Base-by-base conservation (phyloP, 1,284 basidiomycete genomes). In the Cutaneotrichosporon dermatis region DNA sequence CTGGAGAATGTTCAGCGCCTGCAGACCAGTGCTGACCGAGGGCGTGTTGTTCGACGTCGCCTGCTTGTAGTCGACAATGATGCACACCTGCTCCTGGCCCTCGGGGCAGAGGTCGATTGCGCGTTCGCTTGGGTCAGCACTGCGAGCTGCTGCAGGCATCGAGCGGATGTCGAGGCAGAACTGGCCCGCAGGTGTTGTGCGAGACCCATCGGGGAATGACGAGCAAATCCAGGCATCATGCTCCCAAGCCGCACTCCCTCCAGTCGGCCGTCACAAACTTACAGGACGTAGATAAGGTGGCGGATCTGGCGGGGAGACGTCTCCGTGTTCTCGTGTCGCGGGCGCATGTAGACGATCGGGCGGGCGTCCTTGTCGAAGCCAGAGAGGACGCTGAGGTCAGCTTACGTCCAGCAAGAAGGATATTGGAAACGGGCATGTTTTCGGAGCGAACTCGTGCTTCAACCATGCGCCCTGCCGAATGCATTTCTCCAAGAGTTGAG, bases 71-170 rank as follows among this genome's bases (percentile, higher is more conserved):
- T 92, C 90, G 40, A 92, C 88, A 46, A 92, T 80, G 71, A 92
- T 90, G 46, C 87, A 84, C 15, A 91, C 80, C 13, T 87, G 86
- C 70, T 91, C 89, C 72, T 90, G 88, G 9, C 87, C 87, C 0
- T 83, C 84, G 0, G 90, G 89, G 86, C 89, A 89, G 55, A 92
- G 75, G 72, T 92, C 90, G 71, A 89, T 89, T 1, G 89, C 89
- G 34, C 90, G 86, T 76, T 92, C 90, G 60, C 89, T 90, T 45
- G 10, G 0, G 60, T 55, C 52, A 58, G 52, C 16, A 5, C 10
- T 9, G 40, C 40, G 40, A 41, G 40, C 25, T 25, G 25, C 25
- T 25, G 25, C 25, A 25, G 25, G 25, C 25, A 25, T 25, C 25
- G 25, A 25, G 25, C 25, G 25, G 25, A 25, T 25, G 25, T 25